Conservation (phyloP, 352 stramenopile genomes). For the Phytophthora pisi region DNA sequence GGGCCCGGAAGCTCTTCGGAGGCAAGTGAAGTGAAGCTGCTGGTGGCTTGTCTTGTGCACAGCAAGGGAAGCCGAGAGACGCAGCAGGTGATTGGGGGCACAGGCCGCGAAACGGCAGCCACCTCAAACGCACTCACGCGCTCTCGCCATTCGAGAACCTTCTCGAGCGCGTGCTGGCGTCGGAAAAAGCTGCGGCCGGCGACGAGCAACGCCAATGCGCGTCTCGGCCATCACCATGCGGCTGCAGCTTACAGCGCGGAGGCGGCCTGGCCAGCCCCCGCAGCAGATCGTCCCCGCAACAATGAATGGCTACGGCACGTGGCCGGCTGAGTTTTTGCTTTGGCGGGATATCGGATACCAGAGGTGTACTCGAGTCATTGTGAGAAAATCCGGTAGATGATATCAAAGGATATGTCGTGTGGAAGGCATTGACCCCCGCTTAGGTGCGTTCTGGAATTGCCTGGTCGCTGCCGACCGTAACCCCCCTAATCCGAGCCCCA, state of each 20-base stretch:
- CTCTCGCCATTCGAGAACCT: constrained; percentile 31
- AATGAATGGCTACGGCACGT: not conserved
- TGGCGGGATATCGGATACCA: not conserved
- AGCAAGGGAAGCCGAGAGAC: not conserved
- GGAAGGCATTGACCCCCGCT: not conserved
- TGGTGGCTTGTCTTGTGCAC: constrained; percentile 15
- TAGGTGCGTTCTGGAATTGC: constrained; percentile 38
- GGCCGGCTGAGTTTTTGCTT: not conserved
- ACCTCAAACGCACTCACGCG: not conserved
- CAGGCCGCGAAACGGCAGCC: constrained; percentile 4
- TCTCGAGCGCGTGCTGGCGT: constrained; percentile 18
- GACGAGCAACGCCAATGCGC: not conserved
- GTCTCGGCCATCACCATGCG: not conserved
- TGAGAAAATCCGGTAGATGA: not conserved
- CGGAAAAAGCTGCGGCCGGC: not conserved
- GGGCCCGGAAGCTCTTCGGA: constrained; percentile 31
- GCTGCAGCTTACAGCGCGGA: not conserved
- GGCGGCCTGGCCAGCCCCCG: not conserved
- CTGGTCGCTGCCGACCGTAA: constrained; percentile 1
- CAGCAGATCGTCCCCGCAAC: not conserved
- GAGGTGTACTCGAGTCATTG: not conserved
- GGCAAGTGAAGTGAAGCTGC: not conserved
- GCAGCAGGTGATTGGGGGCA: constrained; percentile 7
- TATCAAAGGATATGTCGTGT: not conserved
- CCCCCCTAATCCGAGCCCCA: constrained; percentile 21